Evolutionary conservation across 352 stramenopile genomes (phyloP), one percentile per base, ranked within the genome.

Genomic region (Globisporangium iwayamae): DNA sequence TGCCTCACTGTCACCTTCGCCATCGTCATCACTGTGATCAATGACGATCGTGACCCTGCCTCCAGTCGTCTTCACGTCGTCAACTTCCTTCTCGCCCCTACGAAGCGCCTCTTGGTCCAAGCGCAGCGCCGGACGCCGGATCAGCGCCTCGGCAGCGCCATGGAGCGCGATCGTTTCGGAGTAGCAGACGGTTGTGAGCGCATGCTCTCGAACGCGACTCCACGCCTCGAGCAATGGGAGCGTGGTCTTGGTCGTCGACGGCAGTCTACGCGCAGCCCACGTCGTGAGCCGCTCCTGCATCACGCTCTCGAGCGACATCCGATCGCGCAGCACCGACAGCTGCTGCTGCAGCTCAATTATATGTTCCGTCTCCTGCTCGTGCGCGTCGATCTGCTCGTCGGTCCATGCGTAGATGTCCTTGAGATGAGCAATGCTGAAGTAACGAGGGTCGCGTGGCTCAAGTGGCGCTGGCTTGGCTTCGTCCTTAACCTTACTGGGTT

Each of bases 131-230:
- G 74, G 75, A 4, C 72, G 72, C 54, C 81, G 71, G n/a, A 83
- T 83, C 22, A 90, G 48, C 25, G 69, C 69, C 39, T 78, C 70
- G 0, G 77, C 77, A 11, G 75, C 77, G 0, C 72, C 67, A 47
- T 83, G 69, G 32, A 88, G 62, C 18, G 74, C 77, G 25, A 75
- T 69, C 68, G 78, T 71, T 34, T 90, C 78, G 1, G 70, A 72
- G 53, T 70, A 71, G 0, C 43, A 32, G 4, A 78, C 66, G 10
- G 71, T 67, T 1, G 60, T 58, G 16, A 58, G 47, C n/a, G 65
- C 70, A 18, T 78, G 14, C 4, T 34, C 38, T n/a, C 64, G 66
- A 10, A 78, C 20, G 4, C 63, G 62, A 51, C 5, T 51, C 55
- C 59, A 22, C 47, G 46, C 54, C 62, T 60, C 30, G 57, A 43